Base-by-base conservation (phyloP, 106 monocot species). In the Alisma plantagoaquatica region DNA sequence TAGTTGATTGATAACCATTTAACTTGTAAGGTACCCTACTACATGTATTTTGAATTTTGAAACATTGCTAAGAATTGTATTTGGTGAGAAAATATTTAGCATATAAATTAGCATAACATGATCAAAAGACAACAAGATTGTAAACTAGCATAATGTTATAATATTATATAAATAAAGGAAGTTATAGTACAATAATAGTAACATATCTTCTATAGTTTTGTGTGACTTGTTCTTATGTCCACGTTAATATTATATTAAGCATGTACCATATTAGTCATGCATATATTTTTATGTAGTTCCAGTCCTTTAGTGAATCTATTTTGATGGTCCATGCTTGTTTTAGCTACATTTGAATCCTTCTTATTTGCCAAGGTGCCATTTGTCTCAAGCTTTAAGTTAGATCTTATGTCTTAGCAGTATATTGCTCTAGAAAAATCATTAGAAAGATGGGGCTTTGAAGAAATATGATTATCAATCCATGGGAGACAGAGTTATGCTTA, bases 381-480 rank as follows among this genome's bases (percentile, higher is more conserved):
- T 27, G 51, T 35, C 31, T 67, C 41, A 56, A 63, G 50, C 23
- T 48, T 73, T 19, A 55, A 58, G 24, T 46, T 72, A 46, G 22
- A 33, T 51, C 63, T 56, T 29, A 33, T 41, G 52, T 54, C 43
- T 29, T 70, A 20, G 19, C 55, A 31, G 73, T 75, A 63, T 89
- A 89, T 44, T 84, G 84, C 55, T 96, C 94, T 32, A 96, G 70
- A 75, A 96, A 96, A 3, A 60, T 58, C 94, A 96, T 88, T 27
- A 88, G 80, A 56, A 72, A 69, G 46, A 65, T 35, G 21, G 94
- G 88, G 60, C 63, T 88, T 54, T 96, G 94, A 14, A 96, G 73
- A 70, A 88, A 96, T 64, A 88, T 96, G 43, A 84, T 81, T 26
- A 89, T 59, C 60, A 96, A 61, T 96, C 88, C 81, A 96, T 78